phyloP scores from a whole-genome alignment of 305 asterid genomes.

The Caryopteris hybrid region DNA sequence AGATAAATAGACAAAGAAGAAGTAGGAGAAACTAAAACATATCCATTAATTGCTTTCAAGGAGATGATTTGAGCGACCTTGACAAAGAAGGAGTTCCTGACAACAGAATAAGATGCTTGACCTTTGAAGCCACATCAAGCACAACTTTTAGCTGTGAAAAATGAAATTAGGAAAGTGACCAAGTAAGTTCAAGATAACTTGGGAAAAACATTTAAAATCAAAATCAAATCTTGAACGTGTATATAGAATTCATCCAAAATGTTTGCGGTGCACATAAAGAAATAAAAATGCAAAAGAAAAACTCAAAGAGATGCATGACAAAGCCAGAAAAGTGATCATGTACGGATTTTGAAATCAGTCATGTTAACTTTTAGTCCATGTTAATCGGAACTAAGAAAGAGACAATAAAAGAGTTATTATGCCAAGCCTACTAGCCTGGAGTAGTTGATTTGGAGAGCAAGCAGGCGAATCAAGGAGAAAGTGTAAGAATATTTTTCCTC shows the following conservation, averaged over 20 bases:
- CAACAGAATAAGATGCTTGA: constrained; percentile 75
- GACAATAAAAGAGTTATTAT: neutral
- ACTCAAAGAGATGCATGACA: neutral
- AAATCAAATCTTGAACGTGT: neutral
- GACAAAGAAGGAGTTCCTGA: constrained; percentile 99
- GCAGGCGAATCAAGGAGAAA: too few species aligned
- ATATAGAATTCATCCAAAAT: neutral
- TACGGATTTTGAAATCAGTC: neutral
- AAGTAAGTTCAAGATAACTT: neutral
- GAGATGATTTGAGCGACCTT: constrained; percentile 54
- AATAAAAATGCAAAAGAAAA: neutral
- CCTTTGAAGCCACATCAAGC: constrained; percentile 69
- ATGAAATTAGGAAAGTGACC: neutral
- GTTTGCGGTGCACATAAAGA: neutral
- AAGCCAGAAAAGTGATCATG: constrained; percentile 5
- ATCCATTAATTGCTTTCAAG: neutral
- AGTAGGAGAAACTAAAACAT: constrained; percentile 6
- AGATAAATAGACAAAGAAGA: constrained; percentile 2
- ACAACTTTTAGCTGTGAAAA: constrained; percentile 56
- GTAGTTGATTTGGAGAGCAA: neutral
- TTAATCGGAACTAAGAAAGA: neutral
- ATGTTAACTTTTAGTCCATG: neutral
- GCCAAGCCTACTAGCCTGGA: neutral
- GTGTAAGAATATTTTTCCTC: too few species aligned
- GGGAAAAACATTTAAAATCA: neutral